These are phyloP conservation scores for Malbranchea cinnamomea DNA, from an alignment of 2,329 filamentous ascomycete genomes.

Conservation along the genomic window DNA sequence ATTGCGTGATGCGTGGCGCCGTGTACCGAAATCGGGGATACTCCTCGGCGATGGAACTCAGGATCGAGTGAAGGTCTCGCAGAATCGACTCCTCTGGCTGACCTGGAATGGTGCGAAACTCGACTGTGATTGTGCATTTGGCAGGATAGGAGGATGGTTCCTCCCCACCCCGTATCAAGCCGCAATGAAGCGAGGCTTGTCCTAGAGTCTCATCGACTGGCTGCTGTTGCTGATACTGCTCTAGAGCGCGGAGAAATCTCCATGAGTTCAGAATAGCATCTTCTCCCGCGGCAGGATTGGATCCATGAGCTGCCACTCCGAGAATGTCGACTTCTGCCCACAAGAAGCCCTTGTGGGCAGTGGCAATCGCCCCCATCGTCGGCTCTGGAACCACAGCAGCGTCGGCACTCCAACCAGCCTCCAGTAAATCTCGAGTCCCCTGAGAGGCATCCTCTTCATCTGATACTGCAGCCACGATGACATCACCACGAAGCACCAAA, in stretches of 20 bases:
- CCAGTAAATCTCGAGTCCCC: conserved; percentile 36
- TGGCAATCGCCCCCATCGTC: conserved; percentile 28
- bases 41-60: conserved; percentile 19
- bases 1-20: conserved; percentile 26
- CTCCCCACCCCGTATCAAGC: conserved; percentile 36
- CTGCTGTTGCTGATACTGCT: conserved; percentile 27
- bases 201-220: conserved; percentile 22
- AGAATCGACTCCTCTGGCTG: conserved; percentile 27
- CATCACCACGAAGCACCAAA: conserved; percentile 28
- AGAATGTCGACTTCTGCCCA: conserved; percentile 22
- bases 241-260: conserved; percentile 32
- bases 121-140: conserved; percentile 33
- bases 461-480: conserved; percentile 39
- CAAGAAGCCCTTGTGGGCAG: conserved; percentile 36
- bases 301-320: conserved; percentile 23
- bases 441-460: conserved; percentile 39
- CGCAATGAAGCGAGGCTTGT: conserved; percentile 32
- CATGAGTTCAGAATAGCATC: conserved; percentile 38
- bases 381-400: conserved; percentile 37
- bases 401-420: conserved; percentile 39
- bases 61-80: conserved; percentile 23
- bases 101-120: conserved; percentile 34
- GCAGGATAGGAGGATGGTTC: conserved; percentile 39
- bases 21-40: conserved; percentile 27
- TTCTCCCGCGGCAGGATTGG: conserved; percentile 27